These are phyloP conservation scores for Candida adriatica DNA, from an alignment of 805 yeast genomes.

Conservation along the genomic window DNA sequence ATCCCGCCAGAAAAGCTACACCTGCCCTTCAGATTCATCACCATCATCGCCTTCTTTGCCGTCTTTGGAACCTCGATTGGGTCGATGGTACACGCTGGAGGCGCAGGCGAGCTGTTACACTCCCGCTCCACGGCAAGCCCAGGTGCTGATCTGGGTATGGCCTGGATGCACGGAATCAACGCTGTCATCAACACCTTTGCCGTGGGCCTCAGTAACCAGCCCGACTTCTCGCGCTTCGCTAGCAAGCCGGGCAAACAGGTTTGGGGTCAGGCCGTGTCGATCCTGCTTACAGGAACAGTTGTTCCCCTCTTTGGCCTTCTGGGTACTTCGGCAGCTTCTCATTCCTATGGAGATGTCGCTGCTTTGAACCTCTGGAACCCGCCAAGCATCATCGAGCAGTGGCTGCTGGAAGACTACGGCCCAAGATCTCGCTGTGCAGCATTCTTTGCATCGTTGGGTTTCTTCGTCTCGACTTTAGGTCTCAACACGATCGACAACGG, in stretches of 20 bases:
- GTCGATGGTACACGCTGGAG: constrained; percentile 25
- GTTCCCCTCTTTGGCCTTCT: constrained; percentile 41
- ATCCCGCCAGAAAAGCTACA: constrained; percentile 28
- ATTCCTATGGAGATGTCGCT: constrained; percentile 30
- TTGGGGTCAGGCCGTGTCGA: constrained; percentile 32
- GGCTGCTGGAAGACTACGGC: constrained; percentile 34
- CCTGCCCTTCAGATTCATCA: constrained; percentile 23
- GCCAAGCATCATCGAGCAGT: constrained; percentile 30
- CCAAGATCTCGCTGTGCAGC: constrained; percentile 40
- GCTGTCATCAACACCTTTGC: constrained; percentile 25
- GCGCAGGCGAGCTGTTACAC: constrained; percentile 28
- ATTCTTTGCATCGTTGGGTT: constrained; percentile 33
- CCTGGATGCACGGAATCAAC: constrained; percentile 26
- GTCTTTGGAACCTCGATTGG: constrained; percentile 32
- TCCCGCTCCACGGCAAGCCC: constrained; percentile 21
- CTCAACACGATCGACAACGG: constrained; percentile 36
- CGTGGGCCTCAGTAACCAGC: constrained; percentile 27
- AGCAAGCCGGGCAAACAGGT: constrained; percentile 30
- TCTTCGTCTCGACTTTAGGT: constrained; percentile 29
- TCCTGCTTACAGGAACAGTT: constrained; percentile 32
- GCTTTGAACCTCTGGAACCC: constrained; percentile 38
- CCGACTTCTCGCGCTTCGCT: constrained; percentile 32
- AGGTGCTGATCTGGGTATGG: constrained; percentile 26
- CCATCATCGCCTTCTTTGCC: constrained; percentile 25
- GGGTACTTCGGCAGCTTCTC: constrained; percentile 36